phyloP scores from a whole-genome alignment of 2,329 filamentous ascomycete genomes.

The Phyllosticta ampelicida region DNA sequence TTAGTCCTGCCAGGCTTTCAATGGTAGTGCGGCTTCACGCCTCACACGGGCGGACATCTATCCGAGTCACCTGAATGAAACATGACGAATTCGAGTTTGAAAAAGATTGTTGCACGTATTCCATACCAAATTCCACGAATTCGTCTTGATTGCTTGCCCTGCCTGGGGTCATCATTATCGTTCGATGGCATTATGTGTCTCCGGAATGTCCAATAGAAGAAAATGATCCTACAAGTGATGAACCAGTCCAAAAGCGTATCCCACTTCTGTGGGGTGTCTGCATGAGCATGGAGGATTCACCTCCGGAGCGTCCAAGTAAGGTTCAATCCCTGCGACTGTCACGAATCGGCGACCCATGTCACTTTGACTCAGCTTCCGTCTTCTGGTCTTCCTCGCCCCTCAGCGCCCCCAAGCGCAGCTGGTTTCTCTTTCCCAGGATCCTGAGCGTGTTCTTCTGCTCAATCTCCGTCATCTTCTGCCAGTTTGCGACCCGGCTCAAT shows the following conservation, averaged over 20 bases:
- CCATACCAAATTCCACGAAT: background rate
- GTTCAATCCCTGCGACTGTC: too few species aligned
- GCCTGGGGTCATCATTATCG: background rate
- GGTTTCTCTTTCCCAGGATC: conserved; percentile 58
- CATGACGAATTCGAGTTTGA: background rate
- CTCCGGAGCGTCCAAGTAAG: background rate
- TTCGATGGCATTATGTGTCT: background rate
- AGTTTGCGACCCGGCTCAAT: conserved; percentile 61
- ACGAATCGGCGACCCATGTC: too few species aligned
- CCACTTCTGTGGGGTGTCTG: background rate
- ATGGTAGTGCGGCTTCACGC: background rate
- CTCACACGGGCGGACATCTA: background rate
- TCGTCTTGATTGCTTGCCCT: background rate
- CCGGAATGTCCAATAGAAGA: background rate
- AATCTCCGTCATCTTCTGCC: conserved; percentile 57
- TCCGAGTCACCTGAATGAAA: background rate
- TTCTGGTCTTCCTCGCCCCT: conserved; percentile 21
- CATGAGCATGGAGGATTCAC: background rate
- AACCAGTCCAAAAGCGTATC: background rate
- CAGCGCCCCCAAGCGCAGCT: conserved; percentile 48
- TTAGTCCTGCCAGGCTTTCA: background rate
- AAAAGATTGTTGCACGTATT: background rate
- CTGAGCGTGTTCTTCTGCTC: conserved; percentile 58
- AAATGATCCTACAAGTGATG: background rate
- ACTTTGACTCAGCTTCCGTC: background rate